Base-by-base conservation (phyloP, 2,329 filamentous ascomycete genomes). In the Capronia americana region DNA sequence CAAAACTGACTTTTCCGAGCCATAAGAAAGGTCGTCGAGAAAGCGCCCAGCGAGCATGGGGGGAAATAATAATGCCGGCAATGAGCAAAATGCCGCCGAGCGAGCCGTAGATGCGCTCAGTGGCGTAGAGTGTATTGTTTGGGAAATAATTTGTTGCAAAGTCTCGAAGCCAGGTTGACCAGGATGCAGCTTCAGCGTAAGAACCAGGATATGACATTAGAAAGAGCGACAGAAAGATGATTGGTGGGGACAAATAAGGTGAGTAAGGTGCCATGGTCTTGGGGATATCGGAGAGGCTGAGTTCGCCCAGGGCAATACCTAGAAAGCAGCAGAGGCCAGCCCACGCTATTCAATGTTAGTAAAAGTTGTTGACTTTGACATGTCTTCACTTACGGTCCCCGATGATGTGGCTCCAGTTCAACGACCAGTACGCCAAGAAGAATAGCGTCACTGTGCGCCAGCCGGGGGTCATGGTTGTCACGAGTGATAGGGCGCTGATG, bases 1-100 rank as follows among this genome's bases (percentile, higher is more conserved):
- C 86, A 72, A 89, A 89, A 53, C 85, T 87, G 77, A 88, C 84
- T 72, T 85, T 85, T 53, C 87, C 87, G 12, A 89, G 82, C 83
- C 86, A 89, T 53, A 87, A 80, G 51, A 89, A 82, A 62, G 82
- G 80, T 34, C 81, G 82, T 65, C 82, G 83, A 3, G 85, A 85
- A 2, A 89, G 80, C 0, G 84, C 70, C 58, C 80, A 81, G 67
- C 87, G 86, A 32, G 84, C 76, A 30, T 77, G 74, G 0, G 81
- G 80, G 0, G 83, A 86, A 70, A 86, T 83, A 72, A 87, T 81
- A 67, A 86, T 79, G 10, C 82, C 84, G 4, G 86, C 72, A 3
- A 82, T 77, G 57, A 87, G 79, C 24, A 83, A 77, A 5, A 82
- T 76, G 1, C 83, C 80, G 14, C 84, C 84, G 20, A 86, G 67